These are phyloP conservation scores for Reticulascus tulasneorum DNA, from an alignment of 2,329 filamentous ascomycete species.

Conservation along the genomic window DNA sequence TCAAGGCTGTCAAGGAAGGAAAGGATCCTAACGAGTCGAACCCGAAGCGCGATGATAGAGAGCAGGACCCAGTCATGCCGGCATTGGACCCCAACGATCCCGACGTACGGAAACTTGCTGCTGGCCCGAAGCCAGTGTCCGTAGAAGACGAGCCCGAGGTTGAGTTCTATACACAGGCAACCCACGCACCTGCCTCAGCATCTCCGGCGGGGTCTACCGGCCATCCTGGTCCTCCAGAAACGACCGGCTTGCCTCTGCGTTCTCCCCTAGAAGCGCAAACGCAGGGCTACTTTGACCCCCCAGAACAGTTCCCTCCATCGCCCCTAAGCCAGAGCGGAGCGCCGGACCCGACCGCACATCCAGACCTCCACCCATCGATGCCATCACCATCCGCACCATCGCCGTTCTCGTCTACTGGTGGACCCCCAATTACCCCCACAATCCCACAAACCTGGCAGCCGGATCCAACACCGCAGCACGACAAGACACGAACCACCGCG, in stretches of 20 bases:
- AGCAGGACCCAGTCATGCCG: slow-evolving; percentile 38
- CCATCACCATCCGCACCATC: slow-evolving; percentile 5
- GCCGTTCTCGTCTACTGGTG: slow-evolving; percentile 7
- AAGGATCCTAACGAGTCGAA: slow-evolving; percentile 91
- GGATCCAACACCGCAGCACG: slow-evolving; percentile 16
- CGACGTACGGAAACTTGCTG: slow-evolving; percentile 54
- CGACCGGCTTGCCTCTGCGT: slow-evolving; percentile 11
- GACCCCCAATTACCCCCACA: too few relatives aligned
- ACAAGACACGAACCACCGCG: slow-evolving; percentile 11
- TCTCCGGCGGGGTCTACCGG: slow-evolving; percentile 21
- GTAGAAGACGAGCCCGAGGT: slow-evolving; percentile 52
- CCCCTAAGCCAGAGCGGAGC: slow-evolving; percentile 27
- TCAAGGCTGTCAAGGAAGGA: slow-evolving; percentile 85
- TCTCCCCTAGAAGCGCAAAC: slow-evolving; percentile 13
- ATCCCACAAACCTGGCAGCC: slow-evolving; percentile 6
- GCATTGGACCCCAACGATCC: slow-evolving; percentile 60
- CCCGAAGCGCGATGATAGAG: slow-evolving; percentile 58
- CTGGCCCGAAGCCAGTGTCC: slow-evolving; percentile 35
- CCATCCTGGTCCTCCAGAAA: slow-evolving; percentile 6
- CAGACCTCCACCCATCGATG: slow-evolving; percentile 3
- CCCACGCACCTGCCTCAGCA: slow-evolving; percentile 13
- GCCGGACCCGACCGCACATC: slow-evolving; percentile 20
- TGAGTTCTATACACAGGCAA: slow-evolving; percentile 16
- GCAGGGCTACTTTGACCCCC: slow-evolving; percentile 30
- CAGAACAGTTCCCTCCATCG: slow-evolving; percentile 28